These are phyloP conservation scores for Nicotiana tabacum DNA, from an alignment of 257 asterid species.

Conservation along the genomic window DNA sequence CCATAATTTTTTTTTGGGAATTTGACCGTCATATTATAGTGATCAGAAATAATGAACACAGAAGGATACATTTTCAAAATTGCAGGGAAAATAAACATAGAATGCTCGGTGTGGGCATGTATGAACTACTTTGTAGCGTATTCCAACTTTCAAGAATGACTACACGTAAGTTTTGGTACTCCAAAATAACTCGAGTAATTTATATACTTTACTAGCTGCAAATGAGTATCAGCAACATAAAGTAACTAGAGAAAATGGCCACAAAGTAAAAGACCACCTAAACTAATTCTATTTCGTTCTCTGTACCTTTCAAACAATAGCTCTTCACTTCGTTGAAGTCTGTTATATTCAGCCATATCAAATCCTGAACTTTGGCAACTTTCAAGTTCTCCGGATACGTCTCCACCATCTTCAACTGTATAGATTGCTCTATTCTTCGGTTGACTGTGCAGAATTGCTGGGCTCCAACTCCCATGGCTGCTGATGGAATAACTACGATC, in stretches of 20 bases:
- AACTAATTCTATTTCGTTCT: constrained; percentile 48
- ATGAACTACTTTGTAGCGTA: background rate
- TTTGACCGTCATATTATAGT: background rate
- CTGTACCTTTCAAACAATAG: constrained; percentile 57
- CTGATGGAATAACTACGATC: constrained; percentile 40
- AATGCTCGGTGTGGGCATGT: background rate
- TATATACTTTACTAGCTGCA: background rate
- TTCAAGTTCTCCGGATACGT: constrained; percentile 12
- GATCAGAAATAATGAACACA: background rate
- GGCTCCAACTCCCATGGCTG: constrained; percentile 76
- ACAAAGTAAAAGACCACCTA: constrained; percentile 70
- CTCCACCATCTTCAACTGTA: constrained; percentile 16
- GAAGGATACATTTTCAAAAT: background rate
- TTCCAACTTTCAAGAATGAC: background rate
- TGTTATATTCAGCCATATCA: constrained; percentile 57
- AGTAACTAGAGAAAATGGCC: constrained; percentile 26
- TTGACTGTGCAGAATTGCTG: constrained; percentile 20
- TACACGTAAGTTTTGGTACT: background rate
- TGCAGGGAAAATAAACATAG: background rate
- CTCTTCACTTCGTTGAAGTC: constrained; percentile 39
- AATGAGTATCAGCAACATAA: background rate
- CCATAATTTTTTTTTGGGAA: background rate
- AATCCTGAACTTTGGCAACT: constrained; percentile 23
- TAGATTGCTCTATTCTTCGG: background rate
- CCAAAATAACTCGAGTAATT: background rate